These are phyloP conservation scores for Voacanga thouarsii DNA, from an alignment of 257 asterid genomes.

Conservation along the genomic window DNA sequence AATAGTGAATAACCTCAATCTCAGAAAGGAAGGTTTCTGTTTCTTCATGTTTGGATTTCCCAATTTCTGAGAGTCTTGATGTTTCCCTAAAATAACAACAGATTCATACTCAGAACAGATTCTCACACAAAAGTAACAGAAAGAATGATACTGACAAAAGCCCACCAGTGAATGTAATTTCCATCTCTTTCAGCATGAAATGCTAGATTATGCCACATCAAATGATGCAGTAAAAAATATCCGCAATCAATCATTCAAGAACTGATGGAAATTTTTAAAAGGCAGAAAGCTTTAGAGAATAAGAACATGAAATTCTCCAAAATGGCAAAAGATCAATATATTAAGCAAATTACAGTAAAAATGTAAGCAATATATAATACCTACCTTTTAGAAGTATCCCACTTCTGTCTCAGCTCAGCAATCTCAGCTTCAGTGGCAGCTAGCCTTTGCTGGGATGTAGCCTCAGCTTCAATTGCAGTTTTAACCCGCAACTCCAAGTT, in stretches of 20 bases:
- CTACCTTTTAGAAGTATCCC: conserved; percentile 74
- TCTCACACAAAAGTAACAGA: background rate
- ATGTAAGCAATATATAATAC: conserved; percentile 9
- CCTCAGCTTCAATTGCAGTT: conserved; percentile 94
- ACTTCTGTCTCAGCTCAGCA: conserved; percentile 82
- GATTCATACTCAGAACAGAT: background rate
- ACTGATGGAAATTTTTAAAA: background rate
- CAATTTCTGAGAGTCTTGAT: conserved; percentile 53
- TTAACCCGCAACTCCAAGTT: conserved; percentile 87
- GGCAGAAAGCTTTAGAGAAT: background rate
- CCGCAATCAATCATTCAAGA: background rate
- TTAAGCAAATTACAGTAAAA: background rate
- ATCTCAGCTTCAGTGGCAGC: conserved; percentile 94
- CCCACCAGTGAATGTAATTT: background rate
- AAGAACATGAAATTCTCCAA: background rate
- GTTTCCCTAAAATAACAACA: conserved; percentile 57
- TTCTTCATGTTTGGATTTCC: conserved; percentile 85
- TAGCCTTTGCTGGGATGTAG: conserved; percentile 82
- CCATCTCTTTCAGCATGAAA: background rate
- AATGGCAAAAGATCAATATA: background rate
- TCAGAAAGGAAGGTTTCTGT: conserved; percentile 92
- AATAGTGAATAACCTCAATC: conserved; percentile 65
- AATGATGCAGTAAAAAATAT: background rate
- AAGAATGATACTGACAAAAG: background rate
- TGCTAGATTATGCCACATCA: background rate